Evolutionary conservation across 2,329 filamentous ascomycete species (phyloP), one percentile per base, ranked within the genome.

Genomic region (Teratosphaeria gauchensis): DNA sequence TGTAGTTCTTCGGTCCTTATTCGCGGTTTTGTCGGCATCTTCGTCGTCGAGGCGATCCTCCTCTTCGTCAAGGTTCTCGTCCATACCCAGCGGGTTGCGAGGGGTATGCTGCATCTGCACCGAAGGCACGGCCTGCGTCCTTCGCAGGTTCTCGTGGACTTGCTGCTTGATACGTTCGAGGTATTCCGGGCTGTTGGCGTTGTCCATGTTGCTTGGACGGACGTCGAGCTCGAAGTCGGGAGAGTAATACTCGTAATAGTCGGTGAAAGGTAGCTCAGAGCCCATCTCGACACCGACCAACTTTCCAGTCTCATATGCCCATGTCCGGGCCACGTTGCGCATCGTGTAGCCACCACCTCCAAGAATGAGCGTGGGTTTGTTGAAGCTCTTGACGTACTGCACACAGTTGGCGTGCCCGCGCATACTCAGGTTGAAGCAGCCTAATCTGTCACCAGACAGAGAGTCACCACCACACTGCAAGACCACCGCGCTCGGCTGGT

Each of bases 261-360:
- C 92, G 63, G 96, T 97, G 74, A 91, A 97, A 0, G 92, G 92
- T 48, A 97, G 80, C n/a, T 89, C 86, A 4, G 87, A 82, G 11
- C 84, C 82, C 82, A 97, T 89, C 32, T 89, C 82, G 61, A 92
- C 84, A 31, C 89, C 89, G 21, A 96, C 89, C 8, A 97, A 81
- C 59, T 91, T 82, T 64, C 92, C 92, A 0, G 78, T 80, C 84
- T 96, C 77, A 66, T 78, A 83, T 24, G 78, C 78, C 84, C 82
- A 86, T 0, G 84, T 86, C 54, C 84, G 78, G 14, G 78, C 78
- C 24, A 80, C 65, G 75, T 88, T 88, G 56, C 85, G 78, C 83
- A 87, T 87, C 0, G 85, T 88, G 67, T 88, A 88, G 46, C 85
- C 85, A 65, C 85, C 85, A 48, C 85, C 85, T 54, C 85, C 85